phyloP scores from a whole-genome alignment of 495 filamentous ascomycete species.

The Pseudoneurospora amorphoporcata region DNA sequence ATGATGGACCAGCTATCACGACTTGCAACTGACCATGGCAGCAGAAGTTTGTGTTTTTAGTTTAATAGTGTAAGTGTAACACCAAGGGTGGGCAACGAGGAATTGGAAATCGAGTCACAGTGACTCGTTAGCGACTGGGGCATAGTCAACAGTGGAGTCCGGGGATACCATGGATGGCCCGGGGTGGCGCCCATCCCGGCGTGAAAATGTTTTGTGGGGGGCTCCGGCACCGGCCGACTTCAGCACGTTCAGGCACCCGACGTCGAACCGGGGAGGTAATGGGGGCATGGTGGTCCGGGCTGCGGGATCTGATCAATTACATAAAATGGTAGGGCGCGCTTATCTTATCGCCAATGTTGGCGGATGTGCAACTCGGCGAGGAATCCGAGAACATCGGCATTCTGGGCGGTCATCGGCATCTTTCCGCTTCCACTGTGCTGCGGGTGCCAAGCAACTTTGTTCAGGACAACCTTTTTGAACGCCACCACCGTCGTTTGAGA shows the following conservation, averaged over 20 bases:
- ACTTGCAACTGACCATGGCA: conserved; percentile 6
- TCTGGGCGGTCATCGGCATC: neutral
- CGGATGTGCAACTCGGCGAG: neutral
- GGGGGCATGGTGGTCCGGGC: neutral
- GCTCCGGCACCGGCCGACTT: neutral
- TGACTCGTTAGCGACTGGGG: neutral
- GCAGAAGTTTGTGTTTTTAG: neutral
- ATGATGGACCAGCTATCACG: conserved; percentile 7
- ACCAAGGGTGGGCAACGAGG: neutral
- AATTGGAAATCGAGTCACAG: neutral
- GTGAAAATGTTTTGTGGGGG: neutral
- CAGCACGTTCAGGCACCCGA: neutral
- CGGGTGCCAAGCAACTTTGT: neutral
- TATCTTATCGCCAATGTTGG: neutral
- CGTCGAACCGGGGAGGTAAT: neutral
- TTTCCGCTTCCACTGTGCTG: neutral
- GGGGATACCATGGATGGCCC: neutral
- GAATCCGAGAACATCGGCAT: neutral
- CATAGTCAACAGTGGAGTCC: neutral
- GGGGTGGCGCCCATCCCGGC: neutral
- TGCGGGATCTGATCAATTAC: too few relatives aligned
- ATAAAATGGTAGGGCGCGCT: neutral
- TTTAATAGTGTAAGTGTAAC: too few relatives aligned
- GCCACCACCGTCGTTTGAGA: neutral
- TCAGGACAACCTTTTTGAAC: neutral